A percentile compares a stretch with the other conserved stretches of the same genome.
phyloP scores from a whole-genome alignment of 108 stramenopile genomes.

The Conticribra guillardii region DNA sequence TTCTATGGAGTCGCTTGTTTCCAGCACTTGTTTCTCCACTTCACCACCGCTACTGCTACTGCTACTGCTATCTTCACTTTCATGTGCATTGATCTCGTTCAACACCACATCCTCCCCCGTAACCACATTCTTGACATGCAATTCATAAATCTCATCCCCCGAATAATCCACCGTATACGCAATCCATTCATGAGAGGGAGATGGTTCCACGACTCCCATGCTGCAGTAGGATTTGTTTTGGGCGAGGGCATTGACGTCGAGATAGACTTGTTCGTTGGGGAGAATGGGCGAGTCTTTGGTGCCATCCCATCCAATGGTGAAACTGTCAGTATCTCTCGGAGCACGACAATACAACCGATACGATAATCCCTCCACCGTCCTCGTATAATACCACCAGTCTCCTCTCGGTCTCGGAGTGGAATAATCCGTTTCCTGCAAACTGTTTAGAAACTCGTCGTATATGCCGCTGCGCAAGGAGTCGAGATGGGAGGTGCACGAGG shows the following conservation, averaged over 20 bases:
- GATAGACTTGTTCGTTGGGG: constrained; percentile 64
- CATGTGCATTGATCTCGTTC: constrained; percentile 43
- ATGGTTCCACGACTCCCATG: constrained; percentile 56
- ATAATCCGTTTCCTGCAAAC: constrained; percentile 85
- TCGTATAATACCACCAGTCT: constrained; percentile 82
- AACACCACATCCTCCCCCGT: constrained; percentile 64
- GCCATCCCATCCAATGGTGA: constrained; percentile 64
- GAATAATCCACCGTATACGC: constrained; percentile 90
- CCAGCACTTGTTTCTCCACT: neutral
- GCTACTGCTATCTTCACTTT: neutral
- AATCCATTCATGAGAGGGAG: constrained; percentile 63
- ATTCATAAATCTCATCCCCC: constrained; percentile 87
- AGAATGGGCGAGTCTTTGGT: constrained; percentile 61
- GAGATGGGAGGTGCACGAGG: constrained; percentile 65
- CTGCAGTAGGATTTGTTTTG: constrained; percentile 80
- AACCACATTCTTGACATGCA: constrained; percentile 69
- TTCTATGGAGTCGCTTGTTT: constrained; percentile 23
- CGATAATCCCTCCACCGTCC: constrained; percentile 87
- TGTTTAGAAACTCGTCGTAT: constrained; percentile 76
- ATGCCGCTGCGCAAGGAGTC: constrained; percentile 54
- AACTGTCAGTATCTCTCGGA: constrained; percentile 28
- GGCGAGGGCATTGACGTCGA: constrained; percentile 90
- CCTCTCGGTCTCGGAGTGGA: constrained; percentile 72
- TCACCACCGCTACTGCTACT: neutral
- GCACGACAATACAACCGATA: constrained; percentile 86